A percentile compares a stretch with the other conserved stretches of the same genome.
phyloP scores from a whole-genome alignment of 2,329 filamentous ascomycete genomes.

The Cladosporium sp. region DNA sequence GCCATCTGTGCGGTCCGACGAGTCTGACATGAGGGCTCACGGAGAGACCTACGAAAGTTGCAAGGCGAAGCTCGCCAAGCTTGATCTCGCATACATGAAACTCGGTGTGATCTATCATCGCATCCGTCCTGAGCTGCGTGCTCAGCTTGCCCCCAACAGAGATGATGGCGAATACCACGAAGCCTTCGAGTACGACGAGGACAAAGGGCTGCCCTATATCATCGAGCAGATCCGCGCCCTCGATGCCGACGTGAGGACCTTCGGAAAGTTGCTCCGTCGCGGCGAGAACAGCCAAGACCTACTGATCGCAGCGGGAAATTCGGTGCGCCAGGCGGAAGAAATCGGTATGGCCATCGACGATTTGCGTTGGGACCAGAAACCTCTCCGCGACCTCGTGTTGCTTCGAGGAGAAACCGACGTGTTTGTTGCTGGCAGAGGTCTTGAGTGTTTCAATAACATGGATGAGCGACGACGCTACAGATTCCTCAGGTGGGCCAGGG shows the following conservation, averaged over 20 bases:
- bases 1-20: slow-evolving; percentile 31
- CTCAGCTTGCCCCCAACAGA: not conserved
- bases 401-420: too few relatives aligned
- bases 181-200: not conserved
- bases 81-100: not conserved
- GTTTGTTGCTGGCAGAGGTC: too few relatives aligned
- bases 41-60: slow-evolving; percentile 43
- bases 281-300: not conserved
- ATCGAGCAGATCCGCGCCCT: not conserved
- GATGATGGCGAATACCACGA: not conserved
- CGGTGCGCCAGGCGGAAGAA: too few relatives aligned
- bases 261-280: not conserved
- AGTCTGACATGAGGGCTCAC: slow-evolving; percentile 46
- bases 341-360: too few relatives aligned
- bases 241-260: not conserved
- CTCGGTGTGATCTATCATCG: not conserved
- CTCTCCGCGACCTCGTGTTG: too few relatives aligned
- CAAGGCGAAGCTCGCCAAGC: slow-evolving; percentile 20
- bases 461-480: too few relatives aligned
- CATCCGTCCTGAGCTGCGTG: not conserved
- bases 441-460: too few relatives aligned
- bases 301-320: too few relatives aligned
- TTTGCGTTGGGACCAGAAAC: too few relatives aligned
- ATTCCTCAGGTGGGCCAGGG: too few relatives aligned
- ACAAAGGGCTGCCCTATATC: not conserved